phyloP scores from a whole-genome alignment of 768 basidiomycete genomes.

The Phylloporus sp. region DNA sequence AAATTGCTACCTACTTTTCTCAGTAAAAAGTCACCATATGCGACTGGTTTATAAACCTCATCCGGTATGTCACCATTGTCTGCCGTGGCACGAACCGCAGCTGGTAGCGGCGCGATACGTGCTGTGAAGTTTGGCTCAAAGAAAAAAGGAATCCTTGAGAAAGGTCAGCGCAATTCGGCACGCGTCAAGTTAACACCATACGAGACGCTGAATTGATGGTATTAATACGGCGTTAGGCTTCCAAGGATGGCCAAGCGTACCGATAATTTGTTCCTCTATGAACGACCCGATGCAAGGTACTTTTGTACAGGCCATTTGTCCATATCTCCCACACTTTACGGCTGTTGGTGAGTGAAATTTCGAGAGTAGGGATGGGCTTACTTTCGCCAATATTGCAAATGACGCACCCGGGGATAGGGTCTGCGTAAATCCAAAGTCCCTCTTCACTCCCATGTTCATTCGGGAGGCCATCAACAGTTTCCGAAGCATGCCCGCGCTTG shows the following conservation, averaged over 20 bases:
- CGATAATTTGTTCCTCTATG: constrained; percentile 70
- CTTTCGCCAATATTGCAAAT: constrained; percentile 94
- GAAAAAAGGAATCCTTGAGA: constrained; percentile 79
- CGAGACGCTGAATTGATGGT: constrained; percentile 53
- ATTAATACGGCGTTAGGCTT: constrained; percentile 3
- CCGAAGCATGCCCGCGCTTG: constrained; percentile 33
- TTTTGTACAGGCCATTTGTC: constrained; percentile 82
- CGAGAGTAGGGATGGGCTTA: constrained; percentile 32
- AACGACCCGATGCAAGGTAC: constrained; percentile 86
- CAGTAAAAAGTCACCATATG: constrained; percentile 77
- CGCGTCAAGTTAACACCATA: constrained; percentile 33
- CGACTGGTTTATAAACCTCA: constrained; percentile 41
- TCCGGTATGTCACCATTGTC: constrained; percentile 14
- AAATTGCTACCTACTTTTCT: constrained; percentile 75
- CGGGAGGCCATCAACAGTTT: constrained; percentile 35
- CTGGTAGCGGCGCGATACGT: constrained; percentile 56
- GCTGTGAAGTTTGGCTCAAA: constrained; percentile 88
- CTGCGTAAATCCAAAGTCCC: constrained; percentile 77
- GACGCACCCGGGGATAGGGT: constrained; percentile 77
- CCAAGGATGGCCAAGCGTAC: constrained; percentile 15
- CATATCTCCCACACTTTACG: constrained; percentile 84
- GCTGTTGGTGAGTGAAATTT: background rate
- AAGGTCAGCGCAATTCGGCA: constrained; percentile 1
- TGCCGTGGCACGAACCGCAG: constrained; percentile 42
- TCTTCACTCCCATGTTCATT: constrained; percentile 51